A percentile compares a stretch with the other conserved stretches of the same genome.
These are phyloP conservation scores for Hyaloperonospora brassicae DNA, from an alignment of 352 stramenopile species.

Conservation along the genomic window DNA sequence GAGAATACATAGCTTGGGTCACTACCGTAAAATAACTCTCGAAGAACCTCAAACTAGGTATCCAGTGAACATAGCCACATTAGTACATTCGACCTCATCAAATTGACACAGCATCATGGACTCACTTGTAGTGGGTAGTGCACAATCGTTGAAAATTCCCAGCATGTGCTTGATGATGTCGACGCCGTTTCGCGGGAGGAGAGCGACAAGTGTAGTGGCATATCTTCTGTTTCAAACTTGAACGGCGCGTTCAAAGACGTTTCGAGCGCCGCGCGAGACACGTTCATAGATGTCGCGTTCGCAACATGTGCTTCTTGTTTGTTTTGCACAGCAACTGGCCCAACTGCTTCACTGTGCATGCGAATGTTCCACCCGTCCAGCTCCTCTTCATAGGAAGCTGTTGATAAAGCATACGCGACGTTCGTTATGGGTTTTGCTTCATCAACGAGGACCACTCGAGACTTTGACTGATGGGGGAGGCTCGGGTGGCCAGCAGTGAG, in stretches of 20 bases:
- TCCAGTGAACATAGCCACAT: constrained; percentile 3
- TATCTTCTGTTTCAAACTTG: constrained; percentile 50
- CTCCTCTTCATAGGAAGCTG: constrained; percentile 80
- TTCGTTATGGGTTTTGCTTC: constrained; percentile 90
- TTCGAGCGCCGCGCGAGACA: constrained; percentile 52
- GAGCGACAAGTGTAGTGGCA: constrained; percentile 53
- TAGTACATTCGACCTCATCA: background rate
- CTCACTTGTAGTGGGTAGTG: constrained; percentile 76
- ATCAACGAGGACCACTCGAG: constrained; percentile 88
- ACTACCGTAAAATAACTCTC: constrained; percentile 81
- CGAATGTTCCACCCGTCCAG: constrained; percentile 53
- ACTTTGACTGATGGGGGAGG: constrained; percentile 83
- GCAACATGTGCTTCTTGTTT: constrained; percentile 8
- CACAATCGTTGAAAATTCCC: constrained; percentile 66
- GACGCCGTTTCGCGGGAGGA: constrained; percentile 34
- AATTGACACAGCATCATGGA: background rate
- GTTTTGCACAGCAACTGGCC: constrained; percentile 20
- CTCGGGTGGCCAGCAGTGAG: constrained; percentile 79
- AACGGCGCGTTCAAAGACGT: constrained; percentile 49
- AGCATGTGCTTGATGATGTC: constrained; percentile 31
- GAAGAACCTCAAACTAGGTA: constrained; percentile 87
- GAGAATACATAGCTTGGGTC: constrained; percentile 69
- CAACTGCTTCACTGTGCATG: constrained; percentile 40
- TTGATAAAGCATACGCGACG: constrained; percentile 92
- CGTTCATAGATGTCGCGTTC: constrained; percentile 45